Evolutionary conservation across 1,139 yeast species (phyloP), one percentile per base, ranked within the genome.

Genomic region (Candida buenavistaensis): DNA sequence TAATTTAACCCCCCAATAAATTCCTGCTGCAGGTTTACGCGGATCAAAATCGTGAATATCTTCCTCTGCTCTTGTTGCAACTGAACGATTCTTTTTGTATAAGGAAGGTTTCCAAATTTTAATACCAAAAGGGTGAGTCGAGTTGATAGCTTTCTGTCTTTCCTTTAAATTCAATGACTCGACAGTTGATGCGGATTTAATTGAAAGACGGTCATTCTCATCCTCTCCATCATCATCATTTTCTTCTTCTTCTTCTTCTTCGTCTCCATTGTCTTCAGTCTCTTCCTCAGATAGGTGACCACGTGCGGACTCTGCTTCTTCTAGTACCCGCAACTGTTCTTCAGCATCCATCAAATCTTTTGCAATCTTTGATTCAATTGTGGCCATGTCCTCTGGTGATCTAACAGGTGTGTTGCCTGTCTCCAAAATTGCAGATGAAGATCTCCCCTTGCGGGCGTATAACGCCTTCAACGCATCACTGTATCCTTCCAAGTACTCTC

Each of bases 31-130:
- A 3, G 73, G 66, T 38, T 66, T 62, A 5, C 82, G 79, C 5
- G 86, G 77, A 37, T 59, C 66, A 30, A 66, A 71, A 43, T 87
- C 90, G 57, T 90, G 97, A 46, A 92, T 87, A 66, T 92, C 99
- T 44, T 86, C 88, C 40, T 88, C 95, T 1, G 97, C 97, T 38
- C 89, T 81, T 23, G 82, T 72, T 46, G 95, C 95, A 23, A 92
- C 97, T 1, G 97, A 87, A 50, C 99, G 79, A 43, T 78, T 77
- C 59, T 92, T 92, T 55, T 94, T 92, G 61, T 92, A 92, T 40
- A 92, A 71, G 2, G 98, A 96, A 1, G 98, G 98, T 54, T 92
- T 92, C 98, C 98, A 92, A 49, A 92, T 87, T 57, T 96, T 84
- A 35, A 92, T 89, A 72, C 98, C 98, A 55, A 92, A 92, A 0